Conservation (phyloP, 192 early-diverging fungal species). For the Backusella liffmaniae region DNA sequence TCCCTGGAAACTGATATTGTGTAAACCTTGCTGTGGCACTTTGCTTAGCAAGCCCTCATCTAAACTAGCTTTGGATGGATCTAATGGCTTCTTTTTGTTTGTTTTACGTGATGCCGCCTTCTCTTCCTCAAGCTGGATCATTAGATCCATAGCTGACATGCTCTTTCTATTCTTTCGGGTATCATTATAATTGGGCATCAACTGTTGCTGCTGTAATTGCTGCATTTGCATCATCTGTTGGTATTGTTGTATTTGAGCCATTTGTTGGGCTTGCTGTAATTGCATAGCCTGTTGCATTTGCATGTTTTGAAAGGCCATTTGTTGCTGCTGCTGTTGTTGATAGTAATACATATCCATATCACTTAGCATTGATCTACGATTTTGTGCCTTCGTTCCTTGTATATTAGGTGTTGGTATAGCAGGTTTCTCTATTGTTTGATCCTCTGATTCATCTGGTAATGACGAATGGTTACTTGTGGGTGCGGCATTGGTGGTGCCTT, state of each 20-base stretch:
- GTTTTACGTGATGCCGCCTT: conserved; percentile 14
- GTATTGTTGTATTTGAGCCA: conserved; percentile 29
- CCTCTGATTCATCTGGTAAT: not conserved
- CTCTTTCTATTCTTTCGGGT: conserved; percentile 17
- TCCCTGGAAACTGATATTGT: conserved; percentile 34
- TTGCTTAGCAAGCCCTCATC: conserved; percentile 32
- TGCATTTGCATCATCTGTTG: conserved; percentile 18
- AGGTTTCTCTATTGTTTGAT: not conserved
- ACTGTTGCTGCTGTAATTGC: conserved; percentile 5
- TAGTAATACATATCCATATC: conserved; percentile 25
- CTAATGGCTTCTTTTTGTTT: conserved; percentile 19
- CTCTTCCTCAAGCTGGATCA: conserved; percentile 33
- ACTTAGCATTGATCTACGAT: conserved; percentile 17
- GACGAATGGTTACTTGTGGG: not conserved
- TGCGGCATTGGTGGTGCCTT: not conserved
- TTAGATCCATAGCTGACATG: conserved; percentile 36
- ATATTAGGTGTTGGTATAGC: not conserved
- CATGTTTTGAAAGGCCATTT: not conserved
- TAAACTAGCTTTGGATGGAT: conserved; percentile 25
- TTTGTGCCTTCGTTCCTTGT: not conserved
- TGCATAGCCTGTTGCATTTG: conserved; percentile 6
- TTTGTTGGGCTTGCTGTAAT: conserved; percentile 24
- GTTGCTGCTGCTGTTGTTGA: conserved; percentile 19
- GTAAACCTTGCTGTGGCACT: conserved; percentile 20
- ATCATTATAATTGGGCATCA: not conserved